phyloP scores from a whole-genome alignment of 1,139 yeast species.

The Scheffersomyces stambukii region DNA sequence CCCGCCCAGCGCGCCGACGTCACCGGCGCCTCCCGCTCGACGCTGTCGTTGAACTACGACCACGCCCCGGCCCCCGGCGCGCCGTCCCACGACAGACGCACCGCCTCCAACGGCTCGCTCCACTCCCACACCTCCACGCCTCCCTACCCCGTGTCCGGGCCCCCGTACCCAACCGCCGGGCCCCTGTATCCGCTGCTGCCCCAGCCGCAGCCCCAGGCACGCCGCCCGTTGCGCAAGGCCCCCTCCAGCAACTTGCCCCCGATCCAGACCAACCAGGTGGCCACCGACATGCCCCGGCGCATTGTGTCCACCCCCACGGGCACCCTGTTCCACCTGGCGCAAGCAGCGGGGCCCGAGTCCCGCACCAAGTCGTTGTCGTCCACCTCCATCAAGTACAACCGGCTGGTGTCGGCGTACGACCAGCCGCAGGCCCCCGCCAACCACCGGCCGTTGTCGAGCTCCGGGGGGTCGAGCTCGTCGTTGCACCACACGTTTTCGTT shows the following conservation, averaged over 20 bases:
- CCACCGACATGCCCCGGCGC: conserved; percentile 14
- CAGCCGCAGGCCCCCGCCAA: conserved; percentile 8
- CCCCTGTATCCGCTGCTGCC: conserved; percentile 7
- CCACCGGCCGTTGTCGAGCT: conserved; percentile 14
- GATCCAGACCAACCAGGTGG: conserved; percentile 15
- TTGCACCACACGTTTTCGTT: conserved; percentile 36
- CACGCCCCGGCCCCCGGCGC: too few species aligned
- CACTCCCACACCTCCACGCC: conserved; percentile 3
- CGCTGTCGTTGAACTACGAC: too few species aligned
- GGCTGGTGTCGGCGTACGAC: conserved; percentile 9
- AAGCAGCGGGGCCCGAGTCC: conserved; percentile 12
- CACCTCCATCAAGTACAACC: conserved; percentile 13
- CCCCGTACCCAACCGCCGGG: conserved; percentile 10
- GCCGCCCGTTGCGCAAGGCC: conserved; percentile 11
- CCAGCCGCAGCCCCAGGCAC: conserved; percentile 3
- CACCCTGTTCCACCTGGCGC: conserved; percentile 10
- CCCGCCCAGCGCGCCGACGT: conserved; percentile 14
- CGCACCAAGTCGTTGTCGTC: conserved; percentile 24
- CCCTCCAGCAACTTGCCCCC: conserved; percentile 15
- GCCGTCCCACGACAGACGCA: too few species aligned
- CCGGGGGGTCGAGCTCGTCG: conserved; percentile 20
- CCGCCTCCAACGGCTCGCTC: conserved; percentile 9
- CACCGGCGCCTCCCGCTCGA: too few species aligned
- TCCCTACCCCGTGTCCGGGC: conserved; percentile 2
- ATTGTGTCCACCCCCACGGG: conserved; percentile 23